These are phyloP conservation scores for Capsicum rhomboideum DNA, from an alignment of 257 asterid species.

Conservation along the genomic window DNA sequence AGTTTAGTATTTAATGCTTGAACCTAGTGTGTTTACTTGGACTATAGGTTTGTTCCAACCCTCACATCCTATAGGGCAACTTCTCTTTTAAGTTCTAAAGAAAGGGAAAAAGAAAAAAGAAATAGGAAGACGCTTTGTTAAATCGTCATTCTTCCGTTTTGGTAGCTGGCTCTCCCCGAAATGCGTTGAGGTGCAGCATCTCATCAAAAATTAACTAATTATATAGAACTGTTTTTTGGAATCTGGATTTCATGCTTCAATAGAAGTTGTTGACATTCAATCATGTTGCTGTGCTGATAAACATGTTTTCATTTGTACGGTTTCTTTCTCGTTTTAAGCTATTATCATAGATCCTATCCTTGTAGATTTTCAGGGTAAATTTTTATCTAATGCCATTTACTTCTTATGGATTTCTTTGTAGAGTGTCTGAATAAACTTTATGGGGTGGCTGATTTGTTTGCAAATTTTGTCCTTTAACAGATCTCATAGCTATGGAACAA, in stretches of 20 bases:
- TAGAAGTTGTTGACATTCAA: not conserved
- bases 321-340: not conserved
- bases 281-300: not conserved
- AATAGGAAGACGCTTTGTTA: not conserved
- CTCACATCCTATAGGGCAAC: not conserved
- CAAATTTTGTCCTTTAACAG: slow-evolving; percentile 25
- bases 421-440: not conserved
- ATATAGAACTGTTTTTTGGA: not conserved
- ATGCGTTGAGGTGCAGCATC: too few species aligned
- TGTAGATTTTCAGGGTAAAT: not conserved
- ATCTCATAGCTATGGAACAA: slow-evolving; percentile 46
- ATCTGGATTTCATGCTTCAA: not conserved
- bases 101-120: not conserved
- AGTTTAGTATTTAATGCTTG: not conserved
- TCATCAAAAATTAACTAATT: not conserved
- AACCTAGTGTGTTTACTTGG: not conserved
- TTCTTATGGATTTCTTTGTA: not conserved
- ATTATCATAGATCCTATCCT: not conserved
- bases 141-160: too few species aligned
- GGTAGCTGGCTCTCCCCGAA: too few species aligned
- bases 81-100: not conserved
- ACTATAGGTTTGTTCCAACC: not conserved
- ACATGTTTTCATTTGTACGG: not conserved
- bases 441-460: not conserved
- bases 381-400: not conserved